Evolutionary conservation across 208 protist species (phyloP).

Genomic region (Leishmania amazonensis): DNA sequence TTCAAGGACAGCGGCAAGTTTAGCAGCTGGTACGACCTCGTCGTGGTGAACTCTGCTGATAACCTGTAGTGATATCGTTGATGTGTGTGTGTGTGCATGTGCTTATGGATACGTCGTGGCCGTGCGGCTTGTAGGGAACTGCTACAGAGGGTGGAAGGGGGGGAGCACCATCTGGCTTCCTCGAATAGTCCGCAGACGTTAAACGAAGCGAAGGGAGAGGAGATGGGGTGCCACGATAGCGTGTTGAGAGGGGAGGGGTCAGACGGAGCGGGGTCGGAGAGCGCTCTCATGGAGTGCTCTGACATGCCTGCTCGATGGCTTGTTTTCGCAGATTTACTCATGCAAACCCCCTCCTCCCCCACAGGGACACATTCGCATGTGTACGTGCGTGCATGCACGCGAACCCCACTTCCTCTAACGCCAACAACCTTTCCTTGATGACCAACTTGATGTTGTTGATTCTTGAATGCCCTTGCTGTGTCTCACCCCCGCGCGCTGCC

Average conservation of each 20-base stretch:
- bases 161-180: too few relatives aligned
- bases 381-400: neutral
- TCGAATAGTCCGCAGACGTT: neutral
- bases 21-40: conserved; percentile 66
- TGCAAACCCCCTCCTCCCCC: neutral
- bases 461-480: neutral
- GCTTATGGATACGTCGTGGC: neutral
- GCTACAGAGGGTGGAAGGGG: neutral
- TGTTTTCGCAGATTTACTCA: neutral
- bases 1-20: conserved; percentile 76
- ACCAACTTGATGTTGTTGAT: neutral
- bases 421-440: neutral
- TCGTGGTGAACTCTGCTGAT: conserved; percentile 55
- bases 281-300: neutral
- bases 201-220: neutral
- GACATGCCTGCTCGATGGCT: neutral
- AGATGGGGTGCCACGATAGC: neutral
- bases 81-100: neutral
- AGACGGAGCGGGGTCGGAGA: neutral
- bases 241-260: neutral
- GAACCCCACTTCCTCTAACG: neutral
- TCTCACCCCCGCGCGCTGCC: neutral
- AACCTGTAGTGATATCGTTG: conserved; percentile 8
- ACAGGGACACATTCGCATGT: neutral
- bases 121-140: neutral